These are phyloP conservation scores for Emericellopsis cladophorae DNA, from an alignment of 2,329 filamentous ascomycete genomes.

Conservation along the genomic window DNA sequence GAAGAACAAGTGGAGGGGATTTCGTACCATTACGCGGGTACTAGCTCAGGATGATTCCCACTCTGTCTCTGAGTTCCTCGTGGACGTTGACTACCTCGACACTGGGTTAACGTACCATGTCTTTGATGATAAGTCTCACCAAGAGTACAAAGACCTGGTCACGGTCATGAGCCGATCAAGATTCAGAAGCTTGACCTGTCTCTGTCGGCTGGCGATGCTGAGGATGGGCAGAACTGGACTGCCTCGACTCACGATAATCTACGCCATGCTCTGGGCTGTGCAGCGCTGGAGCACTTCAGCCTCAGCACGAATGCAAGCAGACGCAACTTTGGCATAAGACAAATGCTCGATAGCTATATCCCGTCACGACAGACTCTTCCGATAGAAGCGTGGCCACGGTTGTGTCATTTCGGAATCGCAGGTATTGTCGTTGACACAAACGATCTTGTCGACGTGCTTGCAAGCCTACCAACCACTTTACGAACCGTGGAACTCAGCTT, in stretches of 20 bases:
- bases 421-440: constrained; percentile 10
- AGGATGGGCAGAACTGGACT: not conserved
- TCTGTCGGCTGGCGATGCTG: constrained; percentile 5
- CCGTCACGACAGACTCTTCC: constrained; percentile 12
- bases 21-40: constrained; percentile 8
- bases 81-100: constrained; percentile 12
- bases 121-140: constrained; percentile 10
- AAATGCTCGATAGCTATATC: no score
- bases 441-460: constrained; percentile 15
- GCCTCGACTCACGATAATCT: constrained; percentile 3
- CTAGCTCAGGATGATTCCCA: constrained; percentile 2
- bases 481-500: constrained; percentile 19
- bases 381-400: constrained; percentile 10
- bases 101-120: constrained; percentile 14
- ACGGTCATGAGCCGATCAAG: constrained; percentile 9
- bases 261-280: constrained; percentile 6
- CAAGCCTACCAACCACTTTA: constrained; percentile 11
- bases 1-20: constrained; percentile 14
- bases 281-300: constrained; percentile 10
- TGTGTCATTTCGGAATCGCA: constrained; percentile 18
- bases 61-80: constrained; percentile 16
- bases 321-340: not conserved
- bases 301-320: constrained; percentile 7
- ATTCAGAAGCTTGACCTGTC: constrained; percentile 13
- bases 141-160: constrained; percentile 11